phyloP scores from a whole-genome alignment of 768 basidiomycete species.

The Candolleomyces efflorescens region DNA sequence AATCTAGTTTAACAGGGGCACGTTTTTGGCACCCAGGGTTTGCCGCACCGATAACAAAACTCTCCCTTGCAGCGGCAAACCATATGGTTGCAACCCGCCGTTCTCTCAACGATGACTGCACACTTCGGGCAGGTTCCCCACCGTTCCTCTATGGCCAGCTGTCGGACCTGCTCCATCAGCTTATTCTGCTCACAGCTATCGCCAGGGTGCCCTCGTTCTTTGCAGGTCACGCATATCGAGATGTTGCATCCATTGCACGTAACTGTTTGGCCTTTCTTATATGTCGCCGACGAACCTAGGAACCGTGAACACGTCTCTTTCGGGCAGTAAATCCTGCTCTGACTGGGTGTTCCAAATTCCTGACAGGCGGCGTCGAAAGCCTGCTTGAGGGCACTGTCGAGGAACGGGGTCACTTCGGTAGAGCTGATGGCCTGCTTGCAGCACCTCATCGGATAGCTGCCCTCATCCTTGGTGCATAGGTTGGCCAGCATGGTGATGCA shows the following conservation, averaged over 20 bases:
- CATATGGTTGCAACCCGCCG: constrained; percentile 13
- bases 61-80: constrained; percentile 9
- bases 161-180: background rate
- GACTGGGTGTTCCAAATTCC: constrained; percentile 9
- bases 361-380: constrained; percentile 1
- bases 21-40: constrained; percentile 4
- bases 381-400: background rate
- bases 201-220: constrained; percentile 6
- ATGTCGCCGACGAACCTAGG: constrained; percentile 4
- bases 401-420: background rate
- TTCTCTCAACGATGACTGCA: constrained; percentile 8
- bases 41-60: constrained; percentile 13
- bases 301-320: constrained; percentile 8
- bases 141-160: constrained; percentile 7
- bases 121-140: constrained; percentile 11
- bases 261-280: background rate
- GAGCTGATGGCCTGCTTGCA: constrained; percentile 8
- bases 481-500: constrained; percentile 9
- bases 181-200: constrained; percentile 8
- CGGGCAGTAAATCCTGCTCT: constrained; percentile 12
- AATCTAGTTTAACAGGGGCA: background rate
- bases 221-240: constrained; percentile 7
- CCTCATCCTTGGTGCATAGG: constrained; percentile 4
- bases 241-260: constrained; percentile 3
- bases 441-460: constrained; percentile 3